Base-by-base conservation (phyloP, 257 asterid genomes). In the Penstemon davidsonii region DNA sequence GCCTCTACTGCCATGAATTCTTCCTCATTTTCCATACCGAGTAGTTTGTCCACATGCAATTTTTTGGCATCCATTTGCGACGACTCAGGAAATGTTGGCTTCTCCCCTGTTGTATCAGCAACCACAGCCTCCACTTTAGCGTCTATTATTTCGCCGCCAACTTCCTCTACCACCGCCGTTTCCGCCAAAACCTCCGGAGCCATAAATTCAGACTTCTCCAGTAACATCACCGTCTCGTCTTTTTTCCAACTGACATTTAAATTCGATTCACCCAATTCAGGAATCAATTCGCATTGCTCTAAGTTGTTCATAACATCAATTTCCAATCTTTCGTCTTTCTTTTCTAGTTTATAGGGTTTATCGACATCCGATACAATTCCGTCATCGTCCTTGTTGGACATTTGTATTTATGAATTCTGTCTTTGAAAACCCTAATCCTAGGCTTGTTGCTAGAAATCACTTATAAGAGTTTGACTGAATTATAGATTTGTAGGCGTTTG, bases 371-470 rank as follows among this genome's bases (percentile, higher is more conserved):
- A 25, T 25, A 1, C 2, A 25, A 25, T 25, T 2, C 2, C 33
- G 33, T 25, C 2, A 25, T 76, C 87, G 55, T 73, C 90, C 75
- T 68, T 80, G 78, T 70, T 61, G 67, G 77, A 55, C 41, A 53
- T 60, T 71, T 41, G 33, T 60, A 25, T 25, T 68, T 59, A 38
- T 6, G 66, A 71, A 44, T 7, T 55, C 41, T 15, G 51, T 39
- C 52, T 25, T 25, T 25, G 68, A 69, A 76, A 84, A 84, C 87
- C 92, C 92, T 84, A 86, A 83, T 88, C 92, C 88, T 81, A 82
- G 75, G 54, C 63, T 73, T 41, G 73, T 33, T 50, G 53, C 33
- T 25, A 25, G 33, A 25, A 25, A 25, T 25, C 33, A 25, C 33
- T 25, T 25, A 25, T 25, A 25, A 25, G 33, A 25, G 33, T 25